Conservation (phyloP, 257 asterid genomes). For the Cordia subcordata region DNA sequence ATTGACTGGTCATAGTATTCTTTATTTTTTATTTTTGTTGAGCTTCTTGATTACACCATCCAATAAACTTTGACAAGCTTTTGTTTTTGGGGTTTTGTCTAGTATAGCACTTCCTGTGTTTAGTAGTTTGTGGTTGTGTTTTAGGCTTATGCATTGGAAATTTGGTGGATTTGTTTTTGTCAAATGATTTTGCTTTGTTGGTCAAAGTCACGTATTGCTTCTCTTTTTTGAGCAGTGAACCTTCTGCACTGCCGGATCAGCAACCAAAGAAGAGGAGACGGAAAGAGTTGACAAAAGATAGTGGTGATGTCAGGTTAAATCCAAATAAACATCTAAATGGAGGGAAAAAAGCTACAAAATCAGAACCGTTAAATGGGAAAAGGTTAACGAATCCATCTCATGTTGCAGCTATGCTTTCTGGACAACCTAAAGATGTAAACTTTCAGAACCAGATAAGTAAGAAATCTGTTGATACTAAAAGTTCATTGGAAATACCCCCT, state of each 20-base stretch:
- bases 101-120: too few species aligned
- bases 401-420: slow-evolving; percentile 34
- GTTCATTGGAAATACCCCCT: slow-evolving; percentile 22
- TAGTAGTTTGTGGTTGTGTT: too few species aligned
- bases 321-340: slow-evolving; percentile 49
- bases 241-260: slow-evolving; percentile 40
- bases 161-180: too few species aligned
- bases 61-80: too few species aligned
- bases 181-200: neutral
- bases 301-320: slow-evolving; percentile 37
- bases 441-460: slow-evolving; percentile 39
- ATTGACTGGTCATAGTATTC: too few species aligned
- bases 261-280: slow-evolving; percentile 85
- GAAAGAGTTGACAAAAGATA: slow-evolving; percentile 39
- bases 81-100: too few species aligned
- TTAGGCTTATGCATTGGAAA: too few species aligned
- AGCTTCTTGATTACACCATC: too few species aligned
- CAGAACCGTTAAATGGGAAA: slow-evolving; percentile 41
- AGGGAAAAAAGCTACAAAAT: slow-evolving; percentile 67
- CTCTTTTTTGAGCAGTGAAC: slow-evolving; percentile 51
- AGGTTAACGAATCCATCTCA: slow-evolving; percentile 31
- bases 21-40: too few species aligned
- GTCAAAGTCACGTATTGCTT: slow-evolving; percentile 5
- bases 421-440: slow-evolving; percentile 29
- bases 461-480: slow-evolving; percentile 39